These are phyloP conservation scores for Chimonanthus praecox DNA, from an alignment of 164 flowering plant species.

Conservation along the genomic window DNA sequence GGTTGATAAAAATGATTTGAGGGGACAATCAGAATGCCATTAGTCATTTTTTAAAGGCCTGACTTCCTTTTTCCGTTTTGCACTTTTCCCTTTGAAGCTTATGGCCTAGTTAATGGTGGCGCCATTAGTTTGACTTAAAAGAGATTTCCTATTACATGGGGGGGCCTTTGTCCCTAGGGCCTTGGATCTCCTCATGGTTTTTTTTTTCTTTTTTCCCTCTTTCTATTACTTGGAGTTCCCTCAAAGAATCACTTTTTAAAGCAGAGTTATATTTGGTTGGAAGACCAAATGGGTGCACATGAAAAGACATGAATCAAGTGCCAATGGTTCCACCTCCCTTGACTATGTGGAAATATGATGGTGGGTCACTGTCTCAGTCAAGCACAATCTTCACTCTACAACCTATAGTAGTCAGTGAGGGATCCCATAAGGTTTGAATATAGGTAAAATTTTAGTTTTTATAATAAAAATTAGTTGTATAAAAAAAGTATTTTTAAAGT, in stretches of 20 bases:
- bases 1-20: not conserved
- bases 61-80: not conserved
- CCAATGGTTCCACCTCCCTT: not conserved
- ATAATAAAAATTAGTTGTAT: too few species aligned
- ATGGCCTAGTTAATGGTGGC: not conserved
- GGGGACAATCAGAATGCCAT: not conserved
- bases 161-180: not conserved
- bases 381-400: too few species aligned
- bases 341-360: not conserved
- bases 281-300: not conserved
- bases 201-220: not conserved
- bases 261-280: not conserved
- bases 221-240: not conserved
- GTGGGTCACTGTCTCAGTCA: too few species aligned
- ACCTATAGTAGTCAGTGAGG: too few species aligned
- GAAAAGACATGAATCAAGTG: not conserved
- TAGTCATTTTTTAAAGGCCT: not conserved
- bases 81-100: not conserved
- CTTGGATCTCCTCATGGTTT: too few species aligned
- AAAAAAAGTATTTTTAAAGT: too few species aligned
- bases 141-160: not conserved
- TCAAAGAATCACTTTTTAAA: slow-evolving; percentile 3
- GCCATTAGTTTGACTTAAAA: not conserved
- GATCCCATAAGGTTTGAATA: too few species aligned
- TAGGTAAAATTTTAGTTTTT: too few species aligned